Base-by-base conservation (phyloP, 148 eudicot genomes). In the Rhododendron henanense region DNA sequence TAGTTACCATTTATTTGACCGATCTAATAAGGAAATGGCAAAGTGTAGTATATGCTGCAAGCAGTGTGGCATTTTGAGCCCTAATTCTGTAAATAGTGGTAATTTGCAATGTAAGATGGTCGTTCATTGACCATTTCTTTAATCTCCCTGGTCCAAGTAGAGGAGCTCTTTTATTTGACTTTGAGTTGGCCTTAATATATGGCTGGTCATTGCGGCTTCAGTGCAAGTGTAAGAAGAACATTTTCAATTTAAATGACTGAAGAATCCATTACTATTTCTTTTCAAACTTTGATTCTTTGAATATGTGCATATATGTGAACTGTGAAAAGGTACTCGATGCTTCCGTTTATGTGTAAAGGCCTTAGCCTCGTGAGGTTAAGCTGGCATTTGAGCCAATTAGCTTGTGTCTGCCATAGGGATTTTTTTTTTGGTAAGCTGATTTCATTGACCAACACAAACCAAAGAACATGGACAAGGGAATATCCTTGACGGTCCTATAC, bases 71-170 rank as follows among this genome's bases (percentile, higher is more conserved):
- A 74, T 76, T 85, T 79, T 31, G 44, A 65, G 90, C 89, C 88
- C 57, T 3, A 18, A 35, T 87, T 87, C 48, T 92, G 93, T 92
- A 90, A 81, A 92, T 91, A 88, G 75, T 84, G 81, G 82, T 78
- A 63, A 47, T 48, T 61, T 47, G 81, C 85, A 51, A 61, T 88
- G 84, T 18, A 28, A 75, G 59, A 75, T 28, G 55, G 31, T 59
- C 3, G 41, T 87, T 59, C 63, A 50, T 86, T 48, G 39, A 48
- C 57, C 67, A 16, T 23, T 3, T 37, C 53, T 19, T 16, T 45
- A 10, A 18, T 74, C 31, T 31, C 31, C 48, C 81, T n/a, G 44
- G 37, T 71, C 39, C 85, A 73, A 79, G 48, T 63, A 47, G 74
- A 31, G 83, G 16, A 47, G 33, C 76, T 4, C 81, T 63, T 11